Conservation (phyloP, 345 rosid genomes). For the Citrus sp. region DNA sequence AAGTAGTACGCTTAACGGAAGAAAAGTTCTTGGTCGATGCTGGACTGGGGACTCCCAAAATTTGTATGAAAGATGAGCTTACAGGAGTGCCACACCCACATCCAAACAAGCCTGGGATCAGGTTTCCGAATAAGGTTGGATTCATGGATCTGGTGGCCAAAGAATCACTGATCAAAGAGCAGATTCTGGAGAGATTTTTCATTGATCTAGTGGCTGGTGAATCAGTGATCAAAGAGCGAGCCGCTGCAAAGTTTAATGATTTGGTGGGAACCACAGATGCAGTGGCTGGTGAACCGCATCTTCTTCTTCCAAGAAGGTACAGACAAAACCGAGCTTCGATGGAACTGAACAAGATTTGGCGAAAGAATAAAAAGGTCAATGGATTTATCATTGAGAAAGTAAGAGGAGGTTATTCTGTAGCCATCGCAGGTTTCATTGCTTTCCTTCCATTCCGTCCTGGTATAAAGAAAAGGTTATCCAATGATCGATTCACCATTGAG, state of each 20-base stretch:
- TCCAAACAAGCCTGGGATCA: no score
- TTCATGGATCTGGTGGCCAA: neutral
- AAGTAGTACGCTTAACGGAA: no score
- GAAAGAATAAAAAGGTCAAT: neutral
- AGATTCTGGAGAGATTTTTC: neutral
- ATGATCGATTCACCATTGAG: constrained; percentile 13
- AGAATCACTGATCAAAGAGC: neutral
- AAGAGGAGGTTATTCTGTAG: neutral
- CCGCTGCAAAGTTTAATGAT: no score
- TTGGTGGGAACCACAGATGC: no score
- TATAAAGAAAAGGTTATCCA: neutral
- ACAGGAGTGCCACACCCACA: no score
- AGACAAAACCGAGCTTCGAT: neutral
- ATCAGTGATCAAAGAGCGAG: neutral
- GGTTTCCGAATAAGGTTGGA: no score
- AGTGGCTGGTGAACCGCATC: neutral
- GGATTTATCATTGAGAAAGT: neutral
- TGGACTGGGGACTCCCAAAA: no score
- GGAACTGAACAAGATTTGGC: neutral
- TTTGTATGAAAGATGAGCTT: no score
- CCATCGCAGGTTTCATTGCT: constrained; percentile 1
- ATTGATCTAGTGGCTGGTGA: neutral
- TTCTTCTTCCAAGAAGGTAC: neutral
- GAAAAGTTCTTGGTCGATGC: no score
- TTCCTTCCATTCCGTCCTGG: constrained; percentile 1